Evolutionary conservation across 352 stramenopile species (phyloP), one percentile per base, ranked within the genome.

Genomic region (Phytopythium aichiense): DNA sequence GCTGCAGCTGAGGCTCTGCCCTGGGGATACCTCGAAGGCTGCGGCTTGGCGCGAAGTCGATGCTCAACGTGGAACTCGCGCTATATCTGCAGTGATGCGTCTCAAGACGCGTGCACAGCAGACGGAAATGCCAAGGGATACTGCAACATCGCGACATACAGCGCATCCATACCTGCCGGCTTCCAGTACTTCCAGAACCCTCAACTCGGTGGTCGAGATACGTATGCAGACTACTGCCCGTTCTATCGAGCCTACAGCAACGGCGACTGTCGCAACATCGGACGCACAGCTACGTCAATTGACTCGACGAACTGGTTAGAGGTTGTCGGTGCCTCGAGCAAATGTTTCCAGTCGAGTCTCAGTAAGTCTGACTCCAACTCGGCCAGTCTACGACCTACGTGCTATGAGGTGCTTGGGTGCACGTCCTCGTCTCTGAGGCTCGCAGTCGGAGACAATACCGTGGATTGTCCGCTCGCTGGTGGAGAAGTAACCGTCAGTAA

Each of bases 171-270:
- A 45, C 82, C 84, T 1, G 72, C 81, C 9, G 80, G 79, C 3
- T 95, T 92, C 43, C 84, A 93, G 69, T 95, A 95, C 60, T 95
- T 95, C 52, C 58, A 81, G 33, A 74, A 93, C 51, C 68, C 74
- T 3, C 55, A 42, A 13, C 73, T 90, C 20, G 82, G 81, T 1
- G 84, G 84, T 2, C 68, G 72, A 22, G 81, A 92, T 54, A 71
- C 78, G 18, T 93, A 79, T 46, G 73, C 81, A 0, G 87, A 95
- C 68, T 94, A 91, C 65, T 95, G 87, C 60, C 84, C 87, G 31
- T 88, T 90, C 57, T 93, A 89, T 57, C 72, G 75, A 2, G 81
- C 72, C 7, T 93, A 90, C 60, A 89, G 77, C 63, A 93, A 92
- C 48, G 84, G 84, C 2, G 87, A 92, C 51, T 95, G 87, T 45